Base-by-base conservation (phyloP, 2,329 filamentous ascomycete genomes). In the Colletotrichum falcatum region DNA sequence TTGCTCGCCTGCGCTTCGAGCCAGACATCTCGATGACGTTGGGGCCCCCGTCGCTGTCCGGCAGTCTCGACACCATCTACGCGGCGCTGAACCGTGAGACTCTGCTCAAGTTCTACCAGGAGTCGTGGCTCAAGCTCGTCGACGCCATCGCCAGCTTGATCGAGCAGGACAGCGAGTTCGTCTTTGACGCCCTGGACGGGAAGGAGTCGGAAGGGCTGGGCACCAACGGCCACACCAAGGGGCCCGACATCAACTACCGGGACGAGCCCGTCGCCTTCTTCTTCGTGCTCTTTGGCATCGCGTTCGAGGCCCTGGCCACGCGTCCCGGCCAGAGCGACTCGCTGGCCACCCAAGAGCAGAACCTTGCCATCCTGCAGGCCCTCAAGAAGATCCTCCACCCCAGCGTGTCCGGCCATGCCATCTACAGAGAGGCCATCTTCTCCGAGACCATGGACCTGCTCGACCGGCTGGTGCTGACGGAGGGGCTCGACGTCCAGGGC, bases 181-280 rank as follows among this genome's bases (percentile, higher is more conserved):
- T 99, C 3, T 99, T 99, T 78, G 95, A 98, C 80, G 96, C 96
- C 1, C 84, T 99, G 8, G 96, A 99, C 78, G 95, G 95, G 61
- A 97, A 96, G 78, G 88, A 89, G 75, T 82, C 83, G 0, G 83
- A 85, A 12, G 86, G 82, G 28, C 80, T 83, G 5, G 80, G 81
- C 12, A 76, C 80, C 33, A 87, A 86, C 70, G 85, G 84, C 3
- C 83, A 87, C 53, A 83, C 85, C 20, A 93, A 92, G 78, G 88
- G 87, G 3, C 87, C 91, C 59, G 93, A 95, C 74, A 98, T 99
- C 83, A 98, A 98, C 80, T 99, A 99, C 79, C 93, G 96, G 58
- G 95, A 98, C 77, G 96, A 99, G 79, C 96, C 96, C 0, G 94
- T 98, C 1, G 96, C 96, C 0, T 99, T 99, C 86, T 99, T 99